A percentile compares a stretch with the other conserved stretches of the same genome.
Evolutionary conservation across 352 stramenopile genomes (phyloP).

Genomic region (Phytophthora pseudosyringae): DNA sequence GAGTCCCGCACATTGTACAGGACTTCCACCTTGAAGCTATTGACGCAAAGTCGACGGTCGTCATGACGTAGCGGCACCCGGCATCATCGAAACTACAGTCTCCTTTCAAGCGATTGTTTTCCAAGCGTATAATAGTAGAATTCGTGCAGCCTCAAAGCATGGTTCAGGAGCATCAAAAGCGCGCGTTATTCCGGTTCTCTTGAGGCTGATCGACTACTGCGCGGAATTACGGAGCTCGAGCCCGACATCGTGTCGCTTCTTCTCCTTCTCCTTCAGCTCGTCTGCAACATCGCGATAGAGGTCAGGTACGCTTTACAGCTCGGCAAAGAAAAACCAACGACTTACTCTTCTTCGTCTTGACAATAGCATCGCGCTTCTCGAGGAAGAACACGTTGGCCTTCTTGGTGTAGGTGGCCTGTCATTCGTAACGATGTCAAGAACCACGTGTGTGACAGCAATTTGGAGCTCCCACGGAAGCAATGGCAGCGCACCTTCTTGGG

Average conservation of each 20-base stretch:
- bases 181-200: neutral
- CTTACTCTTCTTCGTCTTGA: conserved; percentile 73
- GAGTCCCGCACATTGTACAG: too few species aligned
- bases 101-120: too few species aligned
- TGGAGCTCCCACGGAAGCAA: neutral
- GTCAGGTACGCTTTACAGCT: conserved; percentile 9
- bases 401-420: conserved; percentile 73
- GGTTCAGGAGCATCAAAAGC: neutral
- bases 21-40: too few species aligned
- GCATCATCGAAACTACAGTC: too few species aligned
- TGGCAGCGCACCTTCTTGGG: conserved; percentile 60
- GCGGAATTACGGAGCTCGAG: conserved; percentile 46
- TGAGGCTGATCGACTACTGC: conserved; percentile 6
- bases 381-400: conserved; percentile 80
- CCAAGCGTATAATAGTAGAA: too few species aligned
- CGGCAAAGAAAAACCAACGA: conserved; percentile 1
- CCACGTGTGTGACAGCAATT: neutral
- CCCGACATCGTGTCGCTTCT: conserved; percentile 59
- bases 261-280: conserved; percentile 72
- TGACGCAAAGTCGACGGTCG: neutral
- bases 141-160: too few species aligned
- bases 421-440: neutral
- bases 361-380: conserved; percentile 65
- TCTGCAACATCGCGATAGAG: conserved; percentile 34
- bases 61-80: neutral